Evolutionary conservation across 331 rosid species (phyloP), one percentile per base, ranked within the genome.

Genomic region (Rhamnella rubrinervis): DNA sequence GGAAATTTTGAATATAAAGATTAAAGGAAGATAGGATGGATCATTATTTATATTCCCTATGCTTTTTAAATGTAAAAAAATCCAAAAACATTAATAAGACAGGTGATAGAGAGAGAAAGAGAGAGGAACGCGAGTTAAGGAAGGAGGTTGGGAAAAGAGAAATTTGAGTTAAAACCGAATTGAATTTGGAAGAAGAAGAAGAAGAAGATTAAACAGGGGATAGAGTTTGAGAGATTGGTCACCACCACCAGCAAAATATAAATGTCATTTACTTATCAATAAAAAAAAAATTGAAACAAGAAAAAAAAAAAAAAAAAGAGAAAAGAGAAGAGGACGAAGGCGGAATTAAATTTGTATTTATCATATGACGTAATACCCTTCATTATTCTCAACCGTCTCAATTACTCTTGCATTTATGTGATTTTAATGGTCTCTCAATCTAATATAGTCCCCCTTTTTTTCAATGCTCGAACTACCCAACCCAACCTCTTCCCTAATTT

Each of bases 361-460:
- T 87, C 85, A 85, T 61, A 73, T 77, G 89, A 88, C 75, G 85
- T 62, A 78, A 75, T 78, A 70, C 70, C 83, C 80, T 66, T 84
- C 93, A 78, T 85, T 74, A 82, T 83, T 86, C 85, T 84, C 98
- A 87, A 87, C 92, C 19, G 90, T 77, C 81, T 85, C 92, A 85
- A 79, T 88, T 89, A 86, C 89, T 87, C 77, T 78, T 70, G 96
- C 96, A 92, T 87, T 92, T 89, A 86, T 86, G 80, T 75, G 88
- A 62, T 84, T 83, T 86, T 78, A 87, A 85, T 90, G 88, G 79
- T 71, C 84, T 81, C 67, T 76, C 81, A 71, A 76, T 75, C 84
- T 85, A 85, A 87, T 79, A 77, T 65, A 72, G 81, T 83, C 71
- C 16, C 78, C 71, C 70, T 35, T 71, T 52, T 82, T 79, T 72